Conservation (phyloP, 805 yeast species). For the Ogataea haglerorum region DNA sequence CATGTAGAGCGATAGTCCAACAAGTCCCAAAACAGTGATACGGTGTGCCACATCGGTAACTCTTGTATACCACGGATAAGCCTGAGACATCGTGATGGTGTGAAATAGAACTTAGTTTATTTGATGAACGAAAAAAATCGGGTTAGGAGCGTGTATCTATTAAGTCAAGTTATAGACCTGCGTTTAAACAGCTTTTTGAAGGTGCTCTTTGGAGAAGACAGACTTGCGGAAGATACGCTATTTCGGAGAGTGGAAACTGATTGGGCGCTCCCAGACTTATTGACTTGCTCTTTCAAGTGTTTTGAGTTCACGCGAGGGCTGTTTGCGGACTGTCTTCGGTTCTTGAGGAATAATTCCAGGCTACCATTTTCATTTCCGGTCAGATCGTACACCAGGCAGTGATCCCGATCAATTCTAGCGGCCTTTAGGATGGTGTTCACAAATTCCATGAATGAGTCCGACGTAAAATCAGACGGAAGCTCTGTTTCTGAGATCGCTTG, state of each 20-base stretch:
- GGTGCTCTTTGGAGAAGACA: conserved; percentile 14
- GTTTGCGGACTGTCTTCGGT: background rate
- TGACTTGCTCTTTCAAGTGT: conserved; percentile 11
- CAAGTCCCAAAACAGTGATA: conserved; percentile 61
- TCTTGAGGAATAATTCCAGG: conserved; percentile 15
- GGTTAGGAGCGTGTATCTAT: conserved; percentile 9
- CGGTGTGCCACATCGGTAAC: conserved; percentile 72
- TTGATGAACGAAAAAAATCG: background rate
- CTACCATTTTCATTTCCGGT: conserved; percentile 6
- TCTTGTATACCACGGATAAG: conserved; percentile 73
- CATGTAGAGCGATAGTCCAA: conserved; percentile 52
- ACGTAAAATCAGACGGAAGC: conserved; percentile 20
- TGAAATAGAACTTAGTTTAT: conserved; percentile 1
- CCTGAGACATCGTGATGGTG: conserved; percentile 37
- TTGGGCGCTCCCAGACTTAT: conserved; percentile 19
- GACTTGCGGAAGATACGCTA: conserved; percentile 1
- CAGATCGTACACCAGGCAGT: conserved; percentile 18
- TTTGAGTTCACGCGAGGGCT: conserved; percentile 1
- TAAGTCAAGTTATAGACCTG: conserved; percentile 2
- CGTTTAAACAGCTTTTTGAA: conserved; percentile 25
- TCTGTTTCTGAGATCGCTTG: conserved; percentile 21
- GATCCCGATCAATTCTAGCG: conserved; percentile 15
- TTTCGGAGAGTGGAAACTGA: conserved; percentile 10
- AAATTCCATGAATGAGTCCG: conserved; percentile 22
- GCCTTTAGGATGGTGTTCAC: conserved; percentile 14